Percentiles rank a stretch among this genome's conserved stretches.
Conservation (phyloP, 2,329 filamentous ascomycete species). For the Exophiala calicioides region DNA sequence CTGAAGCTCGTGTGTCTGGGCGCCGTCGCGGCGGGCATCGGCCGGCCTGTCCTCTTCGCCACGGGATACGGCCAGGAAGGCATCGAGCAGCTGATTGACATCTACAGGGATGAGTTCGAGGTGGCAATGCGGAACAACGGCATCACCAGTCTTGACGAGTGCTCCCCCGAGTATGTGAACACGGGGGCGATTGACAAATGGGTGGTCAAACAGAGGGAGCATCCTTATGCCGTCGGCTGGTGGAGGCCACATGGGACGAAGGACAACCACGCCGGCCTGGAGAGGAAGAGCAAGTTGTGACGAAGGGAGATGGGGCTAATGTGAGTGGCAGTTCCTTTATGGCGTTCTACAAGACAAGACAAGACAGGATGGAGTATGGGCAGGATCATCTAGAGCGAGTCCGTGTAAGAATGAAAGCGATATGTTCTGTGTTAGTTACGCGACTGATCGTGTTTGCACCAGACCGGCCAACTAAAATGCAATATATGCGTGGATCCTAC, state of each 20-base stretch:
- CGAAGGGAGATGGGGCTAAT: too few relatives aligned
- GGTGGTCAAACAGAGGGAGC: constrained; percentile 43
- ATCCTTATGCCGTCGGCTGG: constrained; percentile 44
- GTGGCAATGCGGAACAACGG: constrained; percentile 52
- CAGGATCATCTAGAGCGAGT: too few relatives aligned
- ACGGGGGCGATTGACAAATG: constrained; percentile 54
- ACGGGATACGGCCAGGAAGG: constrained; percentile 58
- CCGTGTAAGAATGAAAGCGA: too few relatives aligned
- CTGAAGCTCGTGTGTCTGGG: constrained; percentile 57
- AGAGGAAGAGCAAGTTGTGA: constrained; percentile 17
- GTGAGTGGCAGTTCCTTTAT: too few relatives aligned
- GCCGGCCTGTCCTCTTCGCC: constrained; percentile 55
- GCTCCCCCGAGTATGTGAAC: constrained; percentile 47
- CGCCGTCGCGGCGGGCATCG: constrained; percentile 57
- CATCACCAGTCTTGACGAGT: constrained; percentile 47
- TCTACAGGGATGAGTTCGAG: constrained; percentile 51
- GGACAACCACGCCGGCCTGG: constrained; percentile 2
- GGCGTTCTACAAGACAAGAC: not conserved
- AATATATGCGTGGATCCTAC: too few relatives aligned
- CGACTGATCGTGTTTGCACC: too few relatives aligned
- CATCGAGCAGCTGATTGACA: constrained; percentile 56
- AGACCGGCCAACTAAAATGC: too few relatives aligned
- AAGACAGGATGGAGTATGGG: too few relatives aligned
- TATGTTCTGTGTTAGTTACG: too few relatives aligned
- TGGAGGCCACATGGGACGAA: constrained; percentile 7